phyloP scores from a whole-genome alignment of 176 grass and related monocot genomes.

The Hsuehochloa calcarea region DNA sequence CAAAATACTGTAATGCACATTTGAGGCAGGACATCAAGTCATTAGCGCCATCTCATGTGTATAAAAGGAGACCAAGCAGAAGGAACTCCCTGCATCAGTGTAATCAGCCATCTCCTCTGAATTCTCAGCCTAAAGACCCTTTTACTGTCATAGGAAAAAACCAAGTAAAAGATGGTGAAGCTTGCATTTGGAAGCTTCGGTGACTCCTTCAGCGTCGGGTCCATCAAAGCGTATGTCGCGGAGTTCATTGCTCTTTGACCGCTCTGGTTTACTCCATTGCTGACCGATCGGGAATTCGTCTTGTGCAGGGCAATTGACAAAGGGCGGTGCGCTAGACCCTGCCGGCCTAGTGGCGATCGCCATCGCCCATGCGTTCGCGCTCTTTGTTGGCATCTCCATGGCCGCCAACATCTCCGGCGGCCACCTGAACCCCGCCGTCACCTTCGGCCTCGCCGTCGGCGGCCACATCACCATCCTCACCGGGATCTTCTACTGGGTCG shows the following conservation, averaged over 20 bases:
- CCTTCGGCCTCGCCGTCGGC: constrained; percentile 76
- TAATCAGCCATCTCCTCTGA: constrained; percentile 24
- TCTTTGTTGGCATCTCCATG: constrained; percentile 80
- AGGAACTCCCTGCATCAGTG: constrained; percentile 15
- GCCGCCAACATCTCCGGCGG: constrained; percentile 90
- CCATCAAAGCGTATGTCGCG: constrained; percentile 68
- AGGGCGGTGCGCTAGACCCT: constrained; percentile 61
- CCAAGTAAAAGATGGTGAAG: constrained; percentile 61
- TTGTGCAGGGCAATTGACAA: constrained; percentile 55
- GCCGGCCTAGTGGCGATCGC: constrained; percentile 77
- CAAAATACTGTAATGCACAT: constrained; percentile 51
- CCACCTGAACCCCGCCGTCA: constrained; percentile 91
- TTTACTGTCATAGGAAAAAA: not conserved
- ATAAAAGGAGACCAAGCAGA: constrained; percentile 43
- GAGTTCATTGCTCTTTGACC: constrained; percentile 66
- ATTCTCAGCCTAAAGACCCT: not conserved
- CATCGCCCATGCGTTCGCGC: constrained; percentile 70
- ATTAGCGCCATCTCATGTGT: constrained; percentile 27
- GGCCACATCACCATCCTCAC: constrained; percentile 95
- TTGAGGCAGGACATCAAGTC: not conserved
- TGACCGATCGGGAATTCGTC: not conserved
- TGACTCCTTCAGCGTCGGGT: constrained; percentile 62
- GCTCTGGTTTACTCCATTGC: not conserved
- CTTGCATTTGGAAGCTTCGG: constrained; percentile 68
- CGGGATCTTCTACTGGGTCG: constrained; percentile 78